Conservation (phyloP, 2,329 filamentous ascomycete genomes). For the Fusarium camptoceras region DNA sequence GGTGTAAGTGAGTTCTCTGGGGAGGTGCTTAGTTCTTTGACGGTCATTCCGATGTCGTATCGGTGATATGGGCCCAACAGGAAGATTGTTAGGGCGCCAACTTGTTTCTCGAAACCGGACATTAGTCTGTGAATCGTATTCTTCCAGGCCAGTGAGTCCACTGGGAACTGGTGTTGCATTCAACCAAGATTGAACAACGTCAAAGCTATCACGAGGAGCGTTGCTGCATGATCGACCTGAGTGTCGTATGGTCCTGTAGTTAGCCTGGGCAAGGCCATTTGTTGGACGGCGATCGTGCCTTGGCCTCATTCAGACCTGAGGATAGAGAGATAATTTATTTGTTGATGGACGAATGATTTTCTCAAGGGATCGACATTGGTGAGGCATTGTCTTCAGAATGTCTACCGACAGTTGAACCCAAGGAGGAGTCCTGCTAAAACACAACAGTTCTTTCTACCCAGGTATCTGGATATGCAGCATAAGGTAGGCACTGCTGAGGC, state of each 20-base stretch:
- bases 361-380: not conserved
- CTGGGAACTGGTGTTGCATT: not conserved
- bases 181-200: constrained; percentile 28
- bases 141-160: not conserved
- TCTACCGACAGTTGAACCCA: not conserved
- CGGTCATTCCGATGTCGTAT: not conserved
- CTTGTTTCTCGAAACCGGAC: not conserved
- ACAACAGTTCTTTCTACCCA: not conserved
- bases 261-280: not conserved
- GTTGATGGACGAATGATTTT: not conserved
- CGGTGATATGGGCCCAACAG: not conserved
- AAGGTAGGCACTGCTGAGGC: not conserved
- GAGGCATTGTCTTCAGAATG: not conserved
- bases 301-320: constrained; percentile 14
- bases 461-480: not conserved
- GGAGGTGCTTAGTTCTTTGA: not conserved
- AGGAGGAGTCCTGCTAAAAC: not conserved
- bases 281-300: constrained; percentile 1
- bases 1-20: not conserved
- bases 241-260: not conserved
- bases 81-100: constrained; percentile 25
- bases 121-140: not conserved
- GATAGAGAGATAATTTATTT: not conserved
- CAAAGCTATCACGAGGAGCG: not conserved
- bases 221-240: not conserved